Conservation (phyloP, 768 basidiomycete species). For the Chiua virens region DNA sequence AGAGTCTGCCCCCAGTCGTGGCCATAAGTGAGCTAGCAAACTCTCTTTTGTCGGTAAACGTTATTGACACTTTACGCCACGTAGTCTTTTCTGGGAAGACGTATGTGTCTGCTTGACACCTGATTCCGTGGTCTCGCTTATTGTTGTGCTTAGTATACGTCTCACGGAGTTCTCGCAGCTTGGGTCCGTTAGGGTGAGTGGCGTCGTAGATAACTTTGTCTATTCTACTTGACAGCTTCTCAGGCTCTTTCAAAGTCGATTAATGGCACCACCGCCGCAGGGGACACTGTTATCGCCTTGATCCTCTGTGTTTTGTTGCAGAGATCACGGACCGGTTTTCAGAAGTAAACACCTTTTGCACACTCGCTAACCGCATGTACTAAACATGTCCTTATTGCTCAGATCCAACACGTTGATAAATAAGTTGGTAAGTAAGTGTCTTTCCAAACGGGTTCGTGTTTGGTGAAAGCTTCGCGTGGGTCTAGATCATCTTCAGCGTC, state of each 20-base stretch:
- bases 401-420: conserved; percentile 53
- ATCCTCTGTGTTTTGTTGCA: conserved; percentile 49
- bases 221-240: too few relatives aligned
- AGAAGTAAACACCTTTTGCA: conserved; percentile 26
- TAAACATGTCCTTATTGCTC: neutral
- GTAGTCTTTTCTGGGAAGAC: conserved; percentile 37
- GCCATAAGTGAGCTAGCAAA: conserved; percentile 32
- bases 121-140: conserved; percentile 4
- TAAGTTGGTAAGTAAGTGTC: conserved; percentile 33
- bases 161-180: conserved; percentile 44
- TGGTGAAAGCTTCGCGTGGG: neutral
- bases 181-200: conserved; percentile 40
- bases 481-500: conserved; percentile 53
- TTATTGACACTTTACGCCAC: conserved; percentile 1
- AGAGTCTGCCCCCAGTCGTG: conserved; percentile 18
- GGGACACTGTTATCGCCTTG: conserved; percentile 49
- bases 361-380: neutral
- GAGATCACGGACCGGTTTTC: conserved; percentile 51
- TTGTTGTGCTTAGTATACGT: conserved; percentile 34
- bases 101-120: conserved; percentile 26
- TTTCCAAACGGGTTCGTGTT: neutral
- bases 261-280: conserved; percentile 48
- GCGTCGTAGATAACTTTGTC: neutral
- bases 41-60: neutral
- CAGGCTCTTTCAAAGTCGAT: conserved; percentile 46